phyloP scores from a whole-genome alignment of 1,284 basidiomycete species.

The Trichosporon sp. region DNA sequence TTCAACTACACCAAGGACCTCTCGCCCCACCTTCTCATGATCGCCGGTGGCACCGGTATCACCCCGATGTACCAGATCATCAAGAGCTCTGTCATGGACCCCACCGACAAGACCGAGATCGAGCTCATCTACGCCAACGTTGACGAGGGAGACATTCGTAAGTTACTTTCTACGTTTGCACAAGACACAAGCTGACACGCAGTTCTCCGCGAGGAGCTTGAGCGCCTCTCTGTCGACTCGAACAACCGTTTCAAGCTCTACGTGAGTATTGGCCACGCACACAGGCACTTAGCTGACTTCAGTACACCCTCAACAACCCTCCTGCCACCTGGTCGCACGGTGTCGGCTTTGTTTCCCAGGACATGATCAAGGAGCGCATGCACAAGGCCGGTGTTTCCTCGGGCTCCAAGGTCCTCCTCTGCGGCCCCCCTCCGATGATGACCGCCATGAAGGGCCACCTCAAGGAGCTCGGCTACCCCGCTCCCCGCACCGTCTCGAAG shows the following conservation, averaged over 20 bases:
- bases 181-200: conserved; percentile 1
- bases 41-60: conserved; percentile 89
- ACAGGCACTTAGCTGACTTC: not conserved
- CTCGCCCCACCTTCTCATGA: conserved; percentile 82
- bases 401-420: conserved; percentile 78
- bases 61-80: conserved; percentile 99
- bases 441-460: conserved; percentile 96
- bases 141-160: conserved; percentile 71
- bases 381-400: conserved; percentile 46
- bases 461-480: conserved; percentile 77
- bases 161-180: conserved; percentile 11
- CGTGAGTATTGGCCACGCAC: conserved; percentile 30
- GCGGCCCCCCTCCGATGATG: conserved; percentile 95
- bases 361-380: conserved; percentile 79
- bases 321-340: conserved; percentile 82
- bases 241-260: conserved; percentile 69
- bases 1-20: conserved; percentile 73
- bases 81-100: conserved; percentile 75
- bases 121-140: conserved; percentile 97
- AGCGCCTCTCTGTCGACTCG: conserved; percentile 58
- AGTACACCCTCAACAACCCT: conserved; percentile 79
- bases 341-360: conserved; percentile 86
- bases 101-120: conserved; percentile 73
- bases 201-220: conserved; percentile 79
- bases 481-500: conserved; percentile 86